Evolutionary conservation across 2,329 filamentous ascomycete species (phyloP).

Genomic region (Ophiostoma ips): DNA sequence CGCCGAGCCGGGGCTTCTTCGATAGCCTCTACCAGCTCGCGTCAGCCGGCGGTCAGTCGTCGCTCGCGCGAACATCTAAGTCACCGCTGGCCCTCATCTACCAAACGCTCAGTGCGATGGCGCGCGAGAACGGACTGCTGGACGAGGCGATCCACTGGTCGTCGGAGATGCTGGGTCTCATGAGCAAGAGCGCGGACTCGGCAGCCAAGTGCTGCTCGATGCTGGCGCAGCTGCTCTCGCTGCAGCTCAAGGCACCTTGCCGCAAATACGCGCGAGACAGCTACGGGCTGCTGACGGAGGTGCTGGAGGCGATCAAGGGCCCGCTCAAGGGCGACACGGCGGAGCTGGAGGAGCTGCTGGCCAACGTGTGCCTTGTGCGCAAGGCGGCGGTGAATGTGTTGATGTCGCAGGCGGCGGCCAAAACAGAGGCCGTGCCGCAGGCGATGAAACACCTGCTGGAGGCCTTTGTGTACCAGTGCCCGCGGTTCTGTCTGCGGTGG

Average conservation of each 20-base stretch:
- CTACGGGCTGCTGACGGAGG: conserved; percentile 30
- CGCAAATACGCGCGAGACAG: conserved; percentile 23
- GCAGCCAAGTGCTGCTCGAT: conserved; percentile 37
- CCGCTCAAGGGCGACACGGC: conserved; percentile 42
- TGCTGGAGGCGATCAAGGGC: conserved; percentile 42
- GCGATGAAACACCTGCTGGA: conserved; percentile 30
- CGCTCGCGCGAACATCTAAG: conserved; percentile 24
- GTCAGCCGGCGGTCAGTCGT: conserved; percentile 19
- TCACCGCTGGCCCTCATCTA: conserved; percentile 34
- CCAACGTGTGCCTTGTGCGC: conserved; percentile 40
- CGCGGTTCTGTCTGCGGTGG: conserved; percentile 47
- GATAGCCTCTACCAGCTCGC: conserved; percentile 24
- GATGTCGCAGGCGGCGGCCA: conserved; percentile 10
- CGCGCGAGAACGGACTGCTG: conserved; percentile 31
- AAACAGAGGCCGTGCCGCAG: conserved; percentile 3
- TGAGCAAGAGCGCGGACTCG: conserved; percentile 29
- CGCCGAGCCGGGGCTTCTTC: conserved; percentile 24
- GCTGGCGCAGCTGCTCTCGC: conserved; percentile 39
- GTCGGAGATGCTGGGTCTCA: conserved; percentile 27
- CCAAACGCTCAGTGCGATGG: conserved; percentile 33
- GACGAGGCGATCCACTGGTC: conserved; percentile 44
- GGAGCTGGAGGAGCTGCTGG: conserved; percentile 48
- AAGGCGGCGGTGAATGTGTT: conserved; percentile 39
- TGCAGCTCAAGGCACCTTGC: conserved; percentile 33
- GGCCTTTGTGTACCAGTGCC: conserved; percentile 42